These are phyloP conservation scores for Blastobotrys mokoenaii DNA, from an alignment of 805 yeast species.

Conservation along the genomic window DNA sequence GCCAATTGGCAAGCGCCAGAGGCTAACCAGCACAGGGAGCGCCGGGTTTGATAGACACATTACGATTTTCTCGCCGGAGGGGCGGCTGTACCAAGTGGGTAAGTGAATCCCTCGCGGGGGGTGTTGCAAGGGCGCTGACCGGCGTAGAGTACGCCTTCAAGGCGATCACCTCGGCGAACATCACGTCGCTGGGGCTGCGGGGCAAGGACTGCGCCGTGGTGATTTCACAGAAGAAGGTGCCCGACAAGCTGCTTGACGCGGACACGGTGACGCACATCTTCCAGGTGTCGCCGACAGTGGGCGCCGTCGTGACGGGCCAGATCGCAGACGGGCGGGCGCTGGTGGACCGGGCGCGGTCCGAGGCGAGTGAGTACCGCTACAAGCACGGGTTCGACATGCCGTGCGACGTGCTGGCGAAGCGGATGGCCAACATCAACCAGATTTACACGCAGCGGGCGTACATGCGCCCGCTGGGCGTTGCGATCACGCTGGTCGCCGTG, in stretches of 20 bases:
- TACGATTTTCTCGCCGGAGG: conserved; percentile 97
- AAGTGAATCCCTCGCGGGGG: too few species aligned
- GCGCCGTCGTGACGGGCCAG: conserved; percentile 90
- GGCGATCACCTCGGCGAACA: conserved; percentile 87
- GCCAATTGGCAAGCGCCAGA: neutral
- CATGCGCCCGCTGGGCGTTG: conserved; percentile 97
- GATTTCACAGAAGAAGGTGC: conserved; percentile 91
- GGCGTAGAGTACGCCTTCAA: conserved; percentile 94
- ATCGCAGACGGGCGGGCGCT: conserved; percentile 86
- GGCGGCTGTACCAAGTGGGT: conserved; percentile 85
- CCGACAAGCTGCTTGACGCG: conserved; percentile 89
- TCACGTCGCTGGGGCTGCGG: conserved; percentile 79
- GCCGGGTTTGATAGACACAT: conserved; percentile 99
- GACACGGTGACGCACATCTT: conserved; percentile 80
- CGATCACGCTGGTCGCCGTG: conserved; percentile 76
- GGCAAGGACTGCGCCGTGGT: conserved; percentile 84
- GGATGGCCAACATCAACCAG: conserved; percentile 94
- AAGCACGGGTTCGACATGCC: conserved; percentile 97
- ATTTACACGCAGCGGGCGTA: conserved; percentile 95
- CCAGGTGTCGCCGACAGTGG: conserved; percentile 70
- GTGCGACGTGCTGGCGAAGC: conserved; percentile 80
- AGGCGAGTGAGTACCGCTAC: conserved; percentile 91
- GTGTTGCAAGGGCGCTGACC: too few species aligned
- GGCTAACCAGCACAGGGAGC: conserved; percentile 35
- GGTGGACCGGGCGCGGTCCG: conserved; percentile 85